Evolutionary conservation across 2,329 filamentous ascomycete species (phyloP).

Genomic region (Xylaria sp.): DNA sequence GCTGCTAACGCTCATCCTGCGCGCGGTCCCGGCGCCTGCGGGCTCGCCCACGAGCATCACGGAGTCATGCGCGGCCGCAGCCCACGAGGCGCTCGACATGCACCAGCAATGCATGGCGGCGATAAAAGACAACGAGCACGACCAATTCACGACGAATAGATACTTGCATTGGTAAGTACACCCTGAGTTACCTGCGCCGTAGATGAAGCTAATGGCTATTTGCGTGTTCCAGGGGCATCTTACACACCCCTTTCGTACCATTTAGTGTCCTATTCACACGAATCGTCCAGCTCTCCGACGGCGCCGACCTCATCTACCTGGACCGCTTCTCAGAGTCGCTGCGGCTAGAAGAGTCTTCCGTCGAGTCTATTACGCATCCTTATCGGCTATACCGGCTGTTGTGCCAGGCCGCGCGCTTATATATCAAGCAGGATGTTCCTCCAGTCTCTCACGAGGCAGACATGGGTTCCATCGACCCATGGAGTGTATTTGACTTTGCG

Average conservation of each 20-base stretch:
- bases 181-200: background rate
- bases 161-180: conserved; percentile 52
- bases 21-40: conserved; percentile 44
- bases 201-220: too few species aligned
- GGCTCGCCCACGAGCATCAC: conserved; percentile 37
- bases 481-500: conserved; percentile 34
- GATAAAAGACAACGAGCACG: conserved; percentile 40
- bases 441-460: background rate
- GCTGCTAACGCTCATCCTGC: conserved; percentile 50
- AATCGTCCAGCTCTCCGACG: conserved; percentile 45
- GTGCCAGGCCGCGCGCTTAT: conserved; percentile 49
- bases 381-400: conserved; percentile 52
- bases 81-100: conserved; percentile 50
- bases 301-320: conserved; percentile 42
- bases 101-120: conserved; percentile 50
- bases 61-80: conserved; percentile 49
- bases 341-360: conserved; percentile 27
- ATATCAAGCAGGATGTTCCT: conserved; percentile 38
- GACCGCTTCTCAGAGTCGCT: conserved; percentile 51
- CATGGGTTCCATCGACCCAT: conserved; percentile 18
- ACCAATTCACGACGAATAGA: conserved; percentile 46
- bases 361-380: conserved; percentile 47
- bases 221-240: conserved; percentile 47
- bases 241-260: conserved; percentile 53
- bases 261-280: conserved; percentile 53